A percentile compares a stretch with the other conserved stretches of the same genome.
These are phyloP conservation scores for Umbilicus rupestris DNA, from an alignment of 164 flowering plant genomes.

Conservation along the genomic window DNA sequence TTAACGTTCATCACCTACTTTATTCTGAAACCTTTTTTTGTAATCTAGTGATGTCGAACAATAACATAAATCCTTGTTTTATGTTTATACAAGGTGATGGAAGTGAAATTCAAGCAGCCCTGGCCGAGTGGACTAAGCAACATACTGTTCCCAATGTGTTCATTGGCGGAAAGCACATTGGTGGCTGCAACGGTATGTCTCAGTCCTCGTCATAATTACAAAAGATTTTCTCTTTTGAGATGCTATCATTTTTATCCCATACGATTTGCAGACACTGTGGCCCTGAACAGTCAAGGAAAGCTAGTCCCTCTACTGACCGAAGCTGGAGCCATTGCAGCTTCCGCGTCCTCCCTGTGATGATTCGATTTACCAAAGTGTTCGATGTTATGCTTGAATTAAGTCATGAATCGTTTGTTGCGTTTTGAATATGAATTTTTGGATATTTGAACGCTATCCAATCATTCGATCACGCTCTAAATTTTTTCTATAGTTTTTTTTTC, in stretches of 20 bases:
- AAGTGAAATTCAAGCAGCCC: slow-evolving; percentile 46
- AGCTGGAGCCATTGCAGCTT: slow-evolving; percentile 46
- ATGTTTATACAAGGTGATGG: slow-evolving; percentile 46
- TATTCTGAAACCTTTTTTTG: background rate
- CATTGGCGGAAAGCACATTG: slow-evolving; percentile 67
- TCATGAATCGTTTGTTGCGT: too few species aligned
- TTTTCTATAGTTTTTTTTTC: too few species aligned
- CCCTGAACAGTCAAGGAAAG: slow-evolving; percentile 51
- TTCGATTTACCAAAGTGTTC: too few species aligned
- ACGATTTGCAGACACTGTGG: slow-evolving; percentile 37
- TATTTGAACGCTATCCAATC: too few species aligned
- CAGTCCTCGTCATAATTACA: background rate
- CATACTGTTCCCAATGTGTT: slow-evolving; percentile 74
- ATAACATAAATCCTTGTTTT: background rate
- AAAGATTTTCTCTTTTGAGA: background rate
- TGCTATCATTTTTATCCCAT: background rate
- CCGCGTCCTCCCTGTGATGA: slow-evolving; percentile 18
- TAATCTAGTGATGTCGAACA: background rate
- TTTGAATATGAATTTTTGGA: too few species aligned
- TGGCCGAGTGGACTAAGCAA: slow-evolving; percentile 52
- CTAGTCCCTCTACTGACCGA: slow-evolving; percentile 66
- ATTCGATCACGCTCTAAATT: too few species aligned
- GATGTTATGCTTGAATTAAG: too few species aligned
- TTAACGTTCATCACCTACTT: background rate
- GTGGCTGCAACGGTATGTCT: slow-evolving; percentile 63